Base-by-base conservation (phyloP, 73 alveolate genomes). In the Uronychia binucleata region DNA sequence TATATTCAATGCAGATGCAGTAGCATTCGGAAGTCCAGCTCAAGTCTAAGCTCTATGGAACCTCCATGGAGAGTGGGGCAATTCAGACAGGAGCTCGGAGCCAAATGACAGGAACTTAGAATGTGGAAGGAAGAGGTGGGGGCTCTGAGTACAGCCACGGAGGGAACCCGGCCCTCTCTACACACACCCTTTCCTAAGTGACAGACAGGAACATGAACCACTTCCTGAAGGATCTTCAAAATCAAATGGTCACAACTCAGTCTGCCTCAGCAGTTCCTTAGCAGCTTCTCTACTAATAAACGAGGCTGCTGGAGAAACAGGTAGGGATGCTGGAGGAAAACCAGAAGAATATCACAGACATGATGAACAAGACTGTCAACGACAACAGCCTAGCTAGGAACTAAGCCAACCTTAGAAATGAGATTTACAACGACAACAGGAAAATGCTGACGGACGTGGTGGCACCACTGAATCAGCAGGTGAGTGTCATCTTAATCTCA, bases 381-480 rank as follows among this genome's bases (percentile, higher is more conserved):
- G 46, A 80, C 28, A 75, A 59, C 28, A 78, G 77, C 13, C 79
- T 74, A 13, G 88, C 57, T 57, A 60, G 78, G 26, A 57, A 74
- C 5, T 75, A 81, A n/a, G 77, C 60, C 27, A 46, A 32, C 26
- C 57, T 84, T 46, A 84, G 67, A 76, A 80, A 88, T 46, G 79
- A 88, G 34, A 80, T 88, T 1, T 75, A 75, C 75, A 74, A 87
- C 27, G 92, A 91, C 74, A 90, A 90, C 75, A 82, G 91, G 31
- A 60, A 77, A 35, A 82, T 87, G 93, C 76, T 91, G 87, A 75
- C 82, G 27, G 94, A 91, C 0, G 58, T 91, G 75, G 57, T 91
- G 33, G 96, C 90, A 0, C 96, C 96, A 28, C 82, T 91, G 27
- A 77, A 76, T 80, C 75, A 91, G 75, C 84, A 83, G 74, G 26